phyloP scores from a whole-genome alignment of 495 filamentous ascomycete genomes.

The Trichoderma orchidacearum region DNA sequence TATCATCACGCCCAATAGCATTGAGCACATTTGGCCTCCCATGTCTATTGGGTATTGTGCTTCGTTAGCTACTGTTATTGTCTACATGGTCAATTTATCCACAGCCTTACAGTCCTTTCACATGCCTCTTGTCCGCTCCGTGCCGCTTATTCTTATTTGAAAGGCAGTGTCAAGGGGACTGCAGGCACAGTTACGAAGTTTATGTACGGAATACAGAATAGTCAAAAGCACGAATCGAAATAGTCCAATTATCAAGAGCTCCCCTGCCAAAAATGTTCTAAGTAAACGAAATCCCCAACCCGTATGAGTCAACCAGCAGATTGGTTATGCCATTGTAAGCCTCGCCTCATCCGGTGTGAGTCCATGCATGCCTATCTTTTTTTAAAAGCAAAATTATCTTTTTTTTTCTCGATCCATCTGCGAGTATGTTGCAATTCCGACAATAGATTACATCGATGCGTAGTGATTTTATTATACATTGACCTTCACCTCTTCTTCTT shows the following conservation, averaged over 20 bases:
- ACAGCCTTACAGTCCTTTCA: no score
- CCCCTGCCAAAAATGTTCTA: neutral
- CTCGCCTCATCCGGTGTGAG: neutral
- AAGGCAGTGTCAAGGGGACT: neutral
- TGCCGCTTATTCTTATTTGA: neutral
- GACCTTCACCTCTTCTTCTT: neutral
- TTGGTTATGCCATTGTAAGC: neutral
- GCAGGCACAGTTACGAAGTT: neutral
- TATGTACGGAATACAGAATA: neutral
- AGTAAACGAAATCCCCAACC: neutral
- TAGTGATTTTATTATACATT: neutral
- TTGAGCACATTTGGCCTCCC: no score
- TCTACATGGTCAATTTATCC: no score
- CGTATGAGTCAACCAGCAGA: neutral
- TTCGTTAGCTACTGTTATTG: no score
- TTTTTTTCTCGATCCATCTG: neutral
- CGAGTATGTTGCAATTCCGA: neutral
- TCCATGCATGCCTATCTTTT: neutral
- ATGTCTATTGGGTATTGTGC: no score
- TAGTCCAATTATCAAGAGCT: neutral
- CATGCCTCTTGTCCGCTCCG: no score
- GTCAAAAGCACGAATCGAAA: neutral
- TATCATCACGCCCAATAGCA: no score
- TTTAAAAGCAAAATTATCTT: neutral
- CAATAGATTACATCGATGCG: constrained; percentile 1